Conservation (phyloP, 495 filamentous ascomycete species). For the Neurospora sublineolata region DNA sequence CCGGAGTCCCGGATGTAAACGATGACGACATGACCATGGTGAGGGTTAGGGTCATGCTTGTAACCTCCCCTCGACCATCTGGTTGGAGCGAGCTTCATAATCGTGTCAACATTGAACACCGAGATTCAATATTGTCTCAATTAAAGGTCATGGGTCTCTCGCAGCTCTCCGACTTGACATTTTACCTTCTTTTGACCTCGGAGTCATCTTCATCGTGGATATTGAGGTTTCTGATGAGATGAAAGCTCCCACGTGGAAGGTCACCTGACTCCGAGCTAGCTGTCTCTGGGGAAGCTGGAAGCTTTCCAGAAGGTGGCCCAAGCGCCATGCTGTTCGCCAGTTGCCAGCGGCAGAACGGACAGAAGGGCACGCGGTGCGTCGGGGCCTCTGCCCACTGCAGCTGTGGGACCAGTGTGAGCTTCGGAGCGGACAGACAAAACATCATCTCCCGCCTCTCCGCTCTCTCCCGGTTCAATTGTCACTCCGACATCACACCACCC, state of each 20-base stretch:
- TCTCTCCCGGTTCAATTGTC: slow-evolving; percentile 9
- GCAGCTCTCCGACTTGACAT: no score
- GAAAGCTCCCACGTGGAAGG: rapidly evolving
- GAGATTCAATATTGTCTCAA: no score
- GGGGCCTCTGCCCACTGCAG: neutral
- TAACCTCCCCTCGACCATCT: no score
- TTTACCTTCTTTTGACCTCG: no score
- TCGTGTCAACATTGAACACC: no score
- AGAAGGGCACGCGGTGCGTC: neutral
- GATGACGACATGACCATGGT: neutral
- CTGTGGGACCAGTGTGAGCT: neutral
- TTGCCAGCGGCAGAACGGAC: neutral
- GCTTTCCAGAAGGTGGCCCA: neutral
- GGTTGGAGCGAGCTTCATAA: no score
- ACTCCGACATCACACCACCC: slow-evolving; percentile 3
- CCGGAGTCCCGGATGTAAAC: neutral
- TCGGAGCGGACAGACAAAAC: neutral
- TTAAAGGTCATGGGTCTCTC: no score
- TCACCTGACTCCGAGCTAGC: neutral
- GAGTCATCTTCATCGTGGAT: no score
- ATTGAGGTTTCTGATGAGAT: neutral
- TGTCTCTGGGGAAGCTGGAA: neutral
- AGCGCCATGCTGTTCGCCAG: neutral
- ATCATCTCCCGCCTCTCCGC: slow-evolving; percentile 2
- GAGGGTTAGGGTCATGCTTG: neutral